phyloP scores from a whole-genome alignment of 1,139 yeast species.

The Yamadazyma siamensis region DNA sequence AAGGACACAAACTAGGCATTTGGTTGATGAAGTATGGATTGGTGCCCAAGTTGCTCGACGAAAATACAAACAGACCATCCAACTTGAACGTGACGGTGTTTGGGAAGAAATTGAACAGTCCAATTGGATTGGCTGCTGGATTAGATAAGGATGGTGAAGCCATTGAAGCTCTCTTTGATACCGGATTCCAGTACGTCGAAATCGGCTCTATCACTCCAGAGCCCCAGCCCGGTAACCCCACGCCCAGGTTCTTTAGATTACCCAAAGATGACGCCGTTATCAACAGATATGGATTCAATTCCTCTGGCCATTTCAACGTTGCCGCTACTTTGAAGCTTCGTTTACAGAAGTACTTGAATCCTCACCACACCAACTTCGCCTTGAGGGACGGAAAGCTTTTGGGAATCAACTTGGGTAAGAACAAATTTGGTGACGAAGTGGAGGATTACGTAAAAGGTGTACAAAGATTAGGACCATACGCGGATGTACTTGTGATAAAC shows the following conservation, averaged over 20 bases:
- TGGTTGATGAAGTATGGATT: slow-evolving; percentile 65
- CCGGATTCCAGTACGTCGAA: slow-evolving; percentile 89
- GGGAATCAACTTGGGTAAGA: slow-evolving; percentile 87
- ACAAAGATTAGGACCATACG: slow-evolving; percentile 71
- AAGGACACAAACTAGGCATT: slow-evolving; percentile 78
- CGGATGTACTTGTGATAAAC: slow-evolving; percentile 85
- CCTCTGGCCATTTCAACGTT: slow-evolving; percentile 80
- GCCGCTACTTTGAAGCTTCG: slow-evolving; percentile 63
- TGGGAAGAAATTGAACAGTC: slow-evolving; percentile 62
- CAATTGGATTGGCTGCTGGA: slow-evolving; percentile 95
- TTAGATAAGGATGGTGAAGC: slow-evolving; percentile 93
- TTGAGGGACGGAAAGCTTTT: slow-evolving; percentile 63
- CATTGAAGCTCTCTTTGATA: slow-evolving; percentile 72
- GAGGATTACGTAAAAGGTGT: slow-evolving; percentile 86
- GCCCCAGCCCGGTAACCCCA: slow-evolving; percentile 92
- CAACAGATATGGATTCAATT: slow-evolving; percentile 92
- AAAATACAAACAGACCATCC: slow-evolving; percentile 32
- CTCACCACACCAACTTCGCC: slow-evolving; percentile 51
- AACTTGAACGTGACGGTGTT: slow-evolving; percentile 59
- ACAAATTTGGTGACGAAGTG: slow-evolving; percentile 87
- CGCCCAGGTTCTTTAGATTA: slow-evolving; percentile 85
- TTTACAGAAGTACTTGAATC: slow-evolving; percentile 39
- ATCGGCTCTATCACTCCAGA: slow-evolving; percentile 91
- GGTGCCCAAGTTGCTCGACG: slow-evolving; percentile 58
- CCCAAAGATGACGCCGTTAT: slow-evolving; percentile 86